phyloP scores from a whole-genome alignment of 2,329 filamentous ascomycete species.

The Ophiostoma perfectum region DNA sequence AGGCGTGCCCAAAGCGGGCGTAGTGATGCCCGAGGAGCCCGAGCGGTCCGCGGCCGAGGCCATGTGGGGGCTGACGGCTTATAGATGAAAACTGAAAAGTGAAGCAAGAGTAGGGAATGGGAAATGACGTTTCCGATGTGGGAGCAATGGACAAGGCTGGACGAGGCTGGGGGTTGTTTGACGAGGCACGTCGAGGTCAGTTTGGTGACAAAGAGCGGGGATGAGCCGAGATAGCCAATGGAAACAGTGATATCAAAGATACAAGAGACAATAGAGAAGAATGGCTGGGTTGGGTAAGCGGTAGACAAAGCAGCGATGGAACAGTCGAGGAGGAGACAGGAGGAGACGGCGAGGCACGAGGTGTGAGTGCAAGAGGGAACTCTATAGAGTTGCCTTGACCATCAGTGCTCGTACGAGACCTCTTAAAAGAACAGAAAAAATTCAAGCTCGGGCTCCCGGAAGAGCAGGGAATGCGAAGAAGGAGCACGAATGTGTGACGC shows the following conservation, averaged over 20 bases:
- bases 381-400: background rate
- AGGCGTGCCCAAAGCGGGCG: too few relatives aligned
- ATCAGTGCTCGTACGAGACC: slow-evolving; percentile 7
- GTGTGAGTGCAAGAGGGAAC: background rate
- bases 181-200: too few relatives aligned
- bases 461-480: background rate
- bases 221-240: background rate
- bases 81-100: background rate
- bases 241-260: background rate
- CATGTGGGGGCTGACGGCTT: background rate
- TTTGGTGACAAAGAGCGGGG: too few relatives aligned
- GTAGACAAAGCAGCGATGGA: too few relatives aligned
- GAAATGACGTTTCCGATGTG: too few relatives aligned
- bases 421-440: background rate
- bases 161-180: too few relatives aligned
- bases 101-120: background rate
- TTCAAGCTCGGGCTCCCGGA: background rate
- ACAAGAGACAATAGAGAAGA: background rate
- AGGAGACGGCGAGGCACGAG: background rate
- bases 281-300: background rate
- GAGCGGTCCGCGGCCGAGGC: slow-evolving; percentile 1
- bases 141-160: too few relatives aligned
- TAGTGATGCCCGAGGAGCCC: background rate
- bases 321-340: background rate
- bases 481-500: background rate